Conservation (phyloP, 2,329 filamentous ascomycete species). For the Phyllosticta citrichinensis region DNA sequence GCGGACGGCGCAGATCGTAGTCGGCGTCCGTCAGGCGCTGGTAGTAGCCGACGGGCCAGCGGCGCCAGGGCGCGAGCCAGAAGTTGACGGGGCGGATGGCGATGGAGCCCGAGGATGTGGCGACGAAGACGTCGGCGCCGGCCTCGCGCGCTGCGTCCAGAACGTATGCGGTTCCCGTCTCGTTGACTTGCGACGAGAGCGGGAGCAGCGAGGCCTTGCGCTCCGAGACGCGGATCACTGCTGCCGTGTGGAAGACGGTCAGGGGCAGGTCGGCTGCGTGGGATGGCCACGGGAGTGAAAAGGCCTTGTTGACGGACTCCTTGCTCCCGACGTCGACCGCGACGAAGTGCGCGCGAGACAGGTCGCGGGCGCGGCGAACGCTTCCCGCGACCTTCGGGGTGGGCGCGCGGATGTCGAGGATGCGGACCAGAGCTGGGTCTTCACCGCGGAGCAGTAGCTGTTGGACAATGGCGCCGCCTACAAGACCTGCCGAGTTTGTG, state of each 20-base stretch:
- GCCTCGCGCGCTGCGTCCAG: conserved; percentile 37
- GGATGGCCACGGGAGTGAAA: conserved; percentile 38
- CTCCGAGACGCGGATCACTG: conserved; percentile 43
- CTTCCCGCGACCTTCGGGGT: conserved; percentile 25
- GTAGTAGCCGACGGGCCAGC: conserved; percentile 29
- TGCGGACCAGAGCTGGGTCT: conserved; percentile 40
- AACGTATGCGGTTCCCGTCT: conserved; percentile 41
- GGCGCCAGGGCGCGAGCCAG: conserved; percentile 37
- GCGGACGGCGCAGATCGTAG: conserved; percentile 29
- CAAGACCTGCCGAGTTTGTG: conserved; percentile 34
- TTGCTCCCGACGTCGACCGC: conserved; percentile 43
- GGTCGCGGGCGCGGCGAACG: conserved; percentile 31
- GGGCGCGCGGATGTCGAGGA: conserved; percentile 39
- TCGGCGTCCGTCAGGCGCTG: conserved; percentile 34
- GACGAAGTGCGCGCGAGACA: conserved; percentile 32
- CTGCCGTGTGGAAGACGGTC: conserved; percentile 50
- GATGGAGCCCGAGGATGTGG: conserved; percentile 44
- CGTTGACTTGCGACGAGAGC: conserved; percentile 40
- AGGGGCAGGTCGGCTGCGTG: conserved; percentile 36
- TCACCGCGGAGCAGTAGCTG: conserved; percentile 46
- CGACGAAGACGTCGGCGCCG: conserved; percentile 42
- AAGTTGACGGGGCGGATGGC: conserved; percentile 33
- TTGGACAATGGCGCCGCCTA: conserved; percentile 45
- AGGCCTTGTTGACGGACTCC: conserved; percentile 35
- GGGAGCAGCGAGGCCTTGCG: conserved; percentile 37